These are phyloP conservation scores for Ambrosiella cleistominuta DNA, from an alignment of 2,329 filamentous ascomycete species.

Conservation along the genomic window DNA sequence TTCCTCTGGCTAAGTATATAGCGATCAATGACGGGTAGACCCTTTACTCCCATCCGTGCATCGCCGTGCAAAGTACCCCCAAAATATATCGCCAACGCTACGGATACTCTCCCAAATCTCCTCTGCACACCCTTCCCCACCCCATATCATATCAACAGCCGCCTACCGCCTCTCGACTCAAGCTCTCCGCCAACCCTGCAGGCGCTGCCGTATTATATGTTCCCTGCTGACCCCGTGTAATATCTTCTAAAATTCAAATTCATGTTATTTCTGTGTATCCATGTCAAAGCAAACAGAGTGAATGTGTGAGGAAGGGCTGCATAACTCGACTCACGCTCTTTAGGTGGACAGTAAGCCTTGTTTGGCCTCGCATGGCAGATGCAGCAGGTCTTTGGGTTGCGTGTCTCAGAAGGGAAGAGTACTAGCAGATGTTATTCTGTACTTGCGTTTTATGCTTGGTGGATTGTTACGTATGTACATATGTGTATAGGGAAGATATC, in stretches of 20 bases:
- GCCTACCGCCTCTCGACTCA: not conserved
- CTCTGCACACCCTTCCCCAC: too few species aligned
- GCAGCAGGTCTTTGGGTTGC: not conserved
- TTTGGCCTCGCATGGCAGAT: not conserved
- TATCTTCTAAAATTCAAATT: too few species aligned
- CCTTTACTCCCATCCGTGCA: not conserved
- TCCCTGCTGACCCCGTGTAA: not conserved
- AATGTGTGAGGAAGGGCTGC: not conserved
- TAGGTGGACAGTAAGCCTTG: not conserved
- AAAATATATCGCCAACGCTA: too few species aligned
- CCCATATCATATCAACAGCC: too few species aligned
- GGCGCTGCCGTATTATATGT: not conserved
- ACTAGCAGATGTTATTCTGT: not conserved
- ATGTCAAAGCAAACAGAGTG: not conserved
- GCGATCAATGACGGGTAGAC: too few species aligned
- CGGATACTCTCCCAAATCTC: too few species aligned
- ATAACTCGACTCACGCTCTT: not conserved
- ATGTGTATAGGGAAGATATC: too few species aligned
- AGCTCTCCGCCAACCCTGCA: not conserved
- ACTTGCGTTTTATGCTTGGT: not conserved
- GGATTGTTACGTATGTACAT: not conserved
- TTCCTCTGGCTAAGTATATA: too few species aligned
- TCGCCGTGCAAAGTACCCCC: too few species aligned
- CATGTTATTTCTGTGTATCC: too few species aligned
- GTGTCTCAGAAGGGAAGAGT: not conserved